phyloP scores from a whole-genome alignment of 768 basidiomycete genomes.

The Porpolomopsis calyptriformis region DNA sequence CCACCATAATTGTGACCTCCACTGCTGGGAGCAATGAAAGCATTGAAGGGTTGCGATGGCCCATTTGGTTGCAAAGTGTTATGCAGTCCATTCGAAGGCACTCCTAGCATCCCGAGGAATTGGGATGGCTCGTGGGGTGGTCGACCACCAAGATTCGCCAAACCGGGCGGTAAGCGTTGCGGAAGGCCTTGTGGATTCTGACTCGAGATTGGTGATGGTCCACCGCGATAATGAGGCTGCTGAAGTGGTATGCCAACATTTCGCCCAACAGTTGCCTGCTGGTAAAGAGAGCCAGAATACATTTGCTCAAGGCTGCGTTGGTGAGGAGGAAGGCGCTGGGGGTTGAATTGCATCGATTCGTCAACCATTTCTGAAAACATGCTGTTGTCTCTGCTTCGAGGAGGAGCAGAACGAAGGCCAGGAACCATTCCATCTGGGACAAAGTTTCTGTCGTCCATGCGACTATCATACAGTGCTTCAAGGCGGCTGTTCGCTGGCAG shows the following conservation, averaged over 20 bases:
- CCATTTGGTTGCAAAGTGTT: constrained; percentile 35
- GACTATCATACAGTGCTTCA: constrained; percentile 64
- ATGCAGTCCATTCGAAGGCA: constrained; percentile 36
- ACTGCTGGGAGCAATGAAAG: constrained; percentile 31
- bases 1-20: constrained; percentile 36
- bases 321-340: constrained; percentile 43
- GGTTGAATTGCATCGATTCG: constrained; percentile 51
- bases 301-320: constrained; percentile 46
- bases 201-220: constrained; percentile 49
- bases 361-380: constrained; percentile 51
- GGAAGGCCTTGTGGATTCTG: constrained; percentile 34
- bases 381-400: constrained; percentile 47
- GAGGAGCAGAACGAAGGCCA: constrained; percentile 58
- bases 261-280: constrained; percentile 40
- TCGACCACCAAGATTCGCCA: constrained; percentile 73
- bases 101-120: constrained; percentile 39
- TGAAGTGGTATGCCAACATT: constrained; percentile 47
- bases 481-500: constrained; percentile 38
- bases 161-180: constrained; percentile 62
- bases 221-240: constrained; percentile 56
- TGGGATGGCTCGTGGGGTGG: constrained; percentile 73
- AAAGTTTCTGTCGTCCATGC: constrained; percentile 65
- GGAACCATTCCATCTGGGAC: constrained; percentile 82
- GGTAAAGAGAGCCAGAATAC: constrained; percentile 39
- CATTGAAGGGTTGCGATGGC: constrained; percentile 40